Conservation (phyloP, 164 flowering plant species). For the Piper longum region DNA sequence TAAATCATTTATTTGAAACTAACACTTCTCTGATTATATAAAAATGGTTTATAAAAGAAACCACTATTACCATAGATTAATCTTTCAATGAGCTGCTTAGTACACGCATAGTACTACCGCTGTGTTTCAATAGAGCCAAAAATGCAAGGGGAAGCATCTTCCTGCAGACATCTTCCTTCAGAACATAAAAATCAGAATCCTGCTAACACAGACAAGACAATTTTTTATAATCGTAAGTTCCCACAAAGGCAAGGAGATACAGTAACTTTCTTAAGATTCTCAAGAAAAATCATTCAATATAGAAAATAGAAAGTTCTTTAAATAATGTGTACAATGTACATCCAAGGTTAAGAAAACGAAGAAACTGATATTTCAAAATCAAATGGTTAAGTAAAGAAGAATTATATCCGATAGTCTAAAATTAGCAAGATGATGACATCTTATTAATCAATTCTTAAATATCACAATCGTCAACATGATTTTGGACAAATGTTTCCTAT, state of each 20-base stretch:
- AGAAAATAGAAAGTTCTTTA: too few relatives aligned
- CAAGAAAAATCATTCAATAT: too few relatives aligned
- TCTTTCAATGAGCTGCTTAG: constrained; percentile 39
- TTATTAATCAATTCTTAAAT: too few relatives aligned
- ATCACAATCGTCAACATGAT: too few relatives aligned
- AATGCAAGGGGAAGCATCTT: constrained; percentile 38
- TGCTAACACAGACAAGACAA: constrained; percentile 7
- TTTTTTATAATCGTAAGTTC: neutral
- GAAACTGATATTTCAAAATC: too few relatives aligned
- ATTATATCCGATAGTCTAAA: too few relatives aligned
- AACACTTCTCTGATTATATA: neutral
- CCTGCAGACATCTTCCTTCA: constrained; percentile 33
- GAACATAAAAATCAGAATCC: constrained; percentile 24
- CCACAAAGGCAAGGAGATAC: neutral
- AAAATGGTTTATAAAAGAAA: neutral
- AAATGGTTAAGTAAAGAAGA: too few relatives aligned
- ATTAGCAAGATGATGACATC: too few relatives aligned
- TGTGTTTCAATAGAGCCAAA: constrained; percentile 42
- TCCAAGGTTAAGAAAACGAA: too few relatives aligned
- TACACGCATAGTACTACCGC: constrained; percentile 46
- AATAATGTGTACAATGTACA: too few relatives aligned
- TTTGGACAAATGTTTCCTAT: too few relatives aligned
- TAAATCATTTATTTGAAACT: neutral
- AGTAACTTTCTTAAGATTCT: neutral
- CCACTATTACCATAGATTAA: constrained; percentile 19